Evolutionary conservation across 2,329 filamentous ascomycete genomes (phyloP), one percentile per base, ranked within the genome.

Genomic region (Colletotrichum destructivum): DNA sequence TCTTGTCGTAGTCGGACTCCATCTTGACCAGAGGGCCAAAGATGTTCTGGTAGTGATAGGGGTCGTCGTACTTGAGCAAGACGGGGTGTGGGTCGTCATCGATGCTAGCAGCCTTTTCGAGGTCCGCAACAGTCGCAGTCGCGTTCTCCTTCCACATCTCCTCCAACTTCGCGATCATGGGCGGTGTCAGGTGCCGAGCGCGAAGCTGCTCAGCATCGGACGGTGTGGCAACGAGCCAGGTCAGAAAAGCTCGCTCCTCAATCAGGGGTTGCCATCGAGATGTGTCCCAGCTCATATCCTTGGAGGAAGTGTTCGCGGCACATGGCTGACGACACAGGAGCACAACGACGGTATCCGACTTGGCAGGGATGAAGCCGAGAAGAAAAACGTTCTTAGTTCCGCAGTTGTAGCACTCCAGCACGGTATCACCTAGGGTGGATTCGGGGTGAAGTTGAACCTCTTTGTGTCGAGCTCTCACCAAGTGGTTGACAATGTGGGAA

Each of bases 201-300:
- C 96, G 94, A 73, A 99, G 92, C 83, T 98, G 96, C 83, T 99
- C 96, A 76, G 96, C 94, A 79, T 99, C 97, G 44, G 93, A 94
- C 1, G 96, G 96, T 12, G 93, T 88, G 56, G 91, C 90, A 9
- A 99, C 96, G 31, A 99, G 93, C 96, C 96, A 99, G 49, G 93
- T 89, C 47, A 99, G 84, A 80, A 99, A 99, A 18, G 95, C 96
- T 61, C 96, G 94, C 79, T 99, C 96, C 82, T 98, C 95, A 75
- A 99, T 98, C 70, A 99, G 87, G 15, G 96, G 96, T 81, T 98
- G 95, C 96, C 96, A 99, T 79, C 95, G 91, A 35, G 96, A 97
- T 7, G 95, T 97, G 81, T 99, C 96, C 96, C 96, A 99, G 81
- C 96, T 99, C 95, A 99, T 98, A 79, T 99, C 96, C 84, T 99